These are phyloP conservation scores for Penicillium antarcticum DNA, from an alignment of 495 filamentous ascomycete species.

Conservation along the genomic window DNA sequence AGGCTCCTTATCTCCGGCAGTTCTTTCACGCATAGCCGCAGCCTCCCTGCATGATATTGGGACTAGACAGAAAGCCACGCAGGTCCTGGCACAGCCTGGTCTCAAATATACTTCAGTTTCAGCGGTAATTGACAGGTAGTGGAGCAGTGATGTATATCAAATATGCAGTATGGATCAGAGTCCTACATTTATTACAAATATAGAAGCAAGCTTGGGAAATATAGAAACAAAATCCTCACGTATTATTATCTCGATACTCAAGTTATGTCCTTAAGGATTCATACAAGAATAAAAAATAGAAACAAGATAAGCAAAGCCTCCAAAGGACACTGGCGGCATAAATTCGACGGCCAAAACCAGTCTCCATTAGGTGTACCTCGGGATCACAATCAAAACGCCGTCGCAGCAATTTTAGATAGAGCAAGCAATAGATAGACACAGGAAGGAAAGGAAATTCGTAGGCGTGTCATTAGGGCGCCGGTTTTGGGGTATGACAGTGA, in stretches of 20 bases:
- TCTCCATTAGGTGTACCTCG: conserved; percentile 7
- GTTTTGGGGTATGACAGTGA: conserved; percentile 10
- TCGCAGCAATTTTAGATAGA: conserved; percentile 17
- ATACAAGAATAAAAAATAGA: neutral
- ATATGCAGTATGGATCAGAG: too few species aligned
- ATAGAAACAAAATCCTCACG: neutral
- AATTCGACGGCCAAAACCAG: neutral
- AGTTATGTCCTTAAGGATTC: neutral
- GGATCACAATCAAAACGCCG: conserved; percentile 9
- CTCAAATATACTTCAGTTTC: too few species aligned
- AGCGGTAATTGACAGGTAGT: too few species aligned
- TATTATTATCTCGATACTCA: neutral
- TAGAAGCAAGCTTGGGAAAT: too few species aligned
- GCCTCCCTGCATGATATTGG: neutral
- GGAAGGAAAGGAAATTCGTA: conserved; percentile 37
- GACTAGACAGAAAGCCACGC: neutral
- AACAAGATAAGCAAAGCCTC: neutral
- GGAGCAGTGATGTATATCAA: too few species aligned
- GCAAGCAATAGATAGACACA: neutral
- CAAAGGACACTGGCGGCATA: neutral
- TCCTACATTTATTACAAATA: too few species aligned
- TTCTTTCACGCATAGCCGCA: neutral
- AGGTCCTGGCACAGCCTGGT: neutral
- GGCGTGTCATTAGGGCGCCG: conserved; percentile 25
- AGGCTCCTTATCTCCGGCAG: too few species aligned